Evolutionary conservation across 371 early-diverging fungal species (phyloP).

Genomic region (Mucor indicus): DNA sequence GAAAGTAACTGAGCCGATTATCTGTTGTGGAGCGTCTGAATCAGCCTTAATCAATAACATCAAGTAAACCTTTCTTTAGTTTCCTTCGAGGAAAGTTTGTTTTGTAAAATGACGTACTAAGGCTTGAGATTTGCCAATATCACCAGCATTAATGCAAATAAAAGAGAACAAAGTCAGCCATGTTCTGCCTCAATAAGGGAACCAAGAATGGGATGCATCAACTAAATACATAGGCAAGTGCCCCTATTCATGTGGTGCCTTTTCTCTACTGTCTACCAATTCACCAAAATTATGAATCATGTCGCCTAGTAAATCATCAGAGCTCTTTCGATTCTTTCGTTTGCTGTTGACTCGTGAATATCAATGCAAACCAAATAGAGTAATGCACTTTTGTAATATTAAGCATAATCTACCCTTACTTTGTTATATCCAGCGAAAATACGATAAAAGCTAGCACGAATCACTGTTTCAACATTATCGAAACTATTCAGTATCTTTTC

Average conservation of each 20-base stretch:
- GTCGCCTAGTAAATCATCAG: slow-evolving; percentile 91
- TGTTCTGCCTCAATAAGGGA: slow-evolving; percentile 72
- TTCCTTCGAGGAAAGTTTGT: slow-evolving; percentile 75
- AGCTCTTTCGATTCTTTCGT: slow-evolving; percentile 84
- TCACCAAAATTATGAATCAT: slow-evolving; percentile 98
- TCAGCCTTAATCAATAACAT: slow-evolving; percentile 92
- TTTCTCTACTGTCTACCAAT: too few species aligned
- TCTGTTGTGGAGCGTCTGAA: slow-evolving; percentile 87
- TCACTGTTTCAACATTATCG: slow-evolving; percentile 80
- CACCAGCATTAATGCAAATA: slow-evolving; percentile 94
- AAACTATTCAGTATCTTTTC: slow-evolving; percentile 81
- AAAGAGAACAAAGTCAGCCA: slow-evolving; percentile 83
- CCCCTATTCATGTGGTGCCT: too few species aligned
- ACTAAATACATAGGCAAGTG: too few species aligned
- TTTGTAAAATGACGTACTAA: slow-evolving; percentile 73
- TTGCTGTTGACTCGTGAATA: slow-evolving; percentile 68
- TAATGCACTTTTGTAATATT: slow-evolving; percentile 93
- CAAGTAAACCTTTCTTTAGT: slow-evolving; percentile 90
- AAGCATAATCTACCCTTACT: slow-evolving; percentile 87
- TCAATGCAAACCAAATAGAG: slow-evolving; percentile 90
- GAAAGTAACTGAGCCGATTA: slow-evolving; percentile 78
- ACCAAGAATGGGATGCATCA: slow-evolving; percentile 94
- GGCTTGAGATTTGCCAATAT: slow-evolving; percentile 88
- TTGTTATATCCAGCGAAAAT: slow-evolving; percentile 95
- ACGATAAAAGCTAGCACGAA: slow-evolving; percentile 92